Evolutionary conservation across 2,329 filamentous ascomycete genomes (phyloP), one percentile per base, ranked within the genome.

Genomic region (Aspergillus sp.): DNA sequence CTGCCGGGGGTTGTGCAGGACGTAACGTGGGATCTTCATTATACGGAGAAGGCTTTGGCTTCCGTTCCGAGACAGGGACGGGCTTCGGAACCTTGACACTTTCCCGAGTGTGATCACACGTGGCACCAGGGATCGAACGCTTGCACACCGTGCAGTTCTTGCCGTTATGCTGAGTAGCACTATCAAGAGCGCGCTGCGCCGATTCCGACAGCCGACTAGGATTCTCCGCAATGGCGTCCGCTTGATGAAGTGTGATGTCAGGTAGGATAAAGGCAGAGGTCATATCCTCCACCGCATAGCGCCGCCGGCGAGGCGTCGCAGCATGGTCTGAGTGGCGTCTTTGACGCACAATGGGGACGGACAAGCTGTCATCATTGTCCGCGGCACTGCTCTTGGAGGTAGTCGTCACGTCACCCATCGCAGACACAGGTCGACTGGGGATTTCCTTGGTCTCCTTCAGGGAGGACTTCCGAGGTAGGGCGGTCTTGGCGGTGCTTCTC

Each of bases 211-310:
- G 57, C 19, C 64, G 64, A 5, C 57, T 54, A n/a, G 66, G 65
- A 40, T 69, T 64, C 45, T 60, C 62, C 10, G 62, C 63, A 34
- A 64, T 60, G 44, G 62, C 42, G 41, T 67, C 62, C 38, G 64
- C 58, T 47, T 66, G 64, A 48, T 63, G 63, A 65, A 86, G 69
- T 17, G 83, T 85, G 59, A 86, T 83, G 58, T 87, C 83, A 10
- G 83, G 83, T 5, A 86, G 69, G 57, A 86, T 85, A 64, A 86
- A 85, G 5, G 82, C 83, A 3, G 83, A 86, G 5, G 83, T 86
- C 79, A 84, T 80, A 52, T 84, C 81, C 21, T 76, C 73, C 13
- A 74, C 71, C 34, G 71, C 70, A 36, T 73, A 76, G 23, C 75
- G 78, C 43, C 78, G 79, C 46, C 80, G 78, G 9, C 76, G 76